Conservation (phyloP, 2,329 filamentous ascomycete species). For the Fusarium nygamai region DNA sequence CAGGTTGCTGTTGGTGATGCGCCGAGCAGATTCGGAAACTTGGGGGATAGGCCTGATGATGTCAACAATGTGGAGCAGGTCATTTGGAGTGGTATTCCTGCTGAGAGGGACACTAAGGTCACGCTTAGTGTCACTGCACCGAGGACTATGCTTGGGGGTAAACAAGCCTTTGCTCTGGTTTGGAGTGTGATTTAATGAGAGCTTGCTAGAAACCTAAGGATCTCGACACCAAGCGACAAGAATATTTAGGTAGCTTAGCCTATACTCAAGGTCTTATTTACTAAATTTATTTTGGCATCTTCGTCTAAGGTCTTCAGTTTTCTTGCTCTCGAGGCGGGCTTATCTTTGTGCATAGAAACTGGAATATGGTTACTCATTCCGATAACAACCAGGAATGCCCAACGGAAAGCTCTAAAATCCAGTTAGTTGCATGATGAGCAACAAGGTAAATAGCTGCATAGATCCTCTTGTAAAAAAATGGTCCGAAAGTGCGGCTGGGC, state of each 20-base stretch:
- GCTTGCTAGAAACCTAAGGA: fast-evolving
- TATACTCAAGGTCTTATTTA: fast-evolving
- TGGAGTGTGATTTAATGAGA: background rate
- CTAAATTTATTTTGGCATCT: fast-evolving
- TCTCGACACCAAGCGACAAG: fast-evolving
- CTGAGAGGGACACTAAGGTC: background rate
- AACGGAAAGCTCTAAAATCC: too few relatives aligned
- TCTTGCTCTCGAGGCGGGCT: background rate
- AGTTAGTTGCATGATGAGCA: too few relatives aligned
- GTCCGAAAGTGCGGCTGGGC: background rate
- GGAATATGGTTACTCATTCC: background rate
- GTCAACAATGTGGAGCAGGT: background rate
- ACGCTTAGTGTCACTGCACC: background rate
- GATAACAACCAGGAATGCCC: background rate
- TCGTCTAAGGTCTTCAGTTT: fast-evolving
- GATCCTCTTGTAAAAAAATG: background rate
- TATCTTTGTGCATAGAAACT: fast-evolving
- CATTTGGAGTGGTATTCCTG: background rate
- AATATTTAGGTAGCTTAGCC: fast-evolving
- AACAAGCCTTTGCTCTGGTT: background rate
- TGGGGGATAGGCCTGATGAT: background rate
- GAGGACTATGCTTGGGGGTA: background rate
- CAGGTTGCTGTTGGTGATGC: background rate
- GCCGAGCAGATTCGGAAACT: background rate
- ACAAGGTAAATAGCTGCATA: background rate